Evolutionary conservation across 352 stramenopile species (phyloP).

Genomic region (Phytophthora vignae): DNA sequence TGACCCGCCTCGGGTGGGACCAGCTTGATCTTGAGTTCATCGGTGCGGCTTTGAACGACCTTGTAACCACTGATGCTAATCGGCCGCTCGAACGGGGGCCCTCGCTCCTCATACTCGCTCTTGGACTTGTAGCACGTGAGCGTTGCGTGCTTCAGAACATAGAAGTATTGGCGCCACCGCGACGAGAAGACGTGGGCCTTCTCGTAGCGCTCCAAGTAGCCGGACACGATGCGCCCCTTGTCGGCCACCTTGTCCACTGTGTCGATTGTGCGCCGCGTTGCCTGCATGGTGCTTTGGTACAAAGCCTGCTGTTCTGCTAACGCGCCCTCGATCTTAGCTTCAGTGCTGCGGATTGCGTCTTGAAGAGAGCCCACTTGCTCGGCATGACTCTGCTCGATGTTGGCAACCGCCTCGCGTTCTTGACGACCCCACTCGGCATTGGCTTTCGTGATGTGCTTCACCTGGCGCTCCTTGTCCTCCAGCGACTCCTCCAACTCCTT

Average conservation of each 20-base stretch:
- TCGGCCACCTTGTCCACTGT: slow-evolving; percentile 76
- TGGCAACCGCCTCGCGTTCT: slow-evolving; percentile 54
- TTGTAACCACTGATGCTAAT: slow-evolving; percentile 73
- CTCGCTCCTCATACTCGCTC: slow-evolving; percentile 72
- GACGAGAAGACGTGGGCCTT: slow-evolving; percentile 78
- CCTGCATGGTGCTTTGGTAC: slow-evolving; percentile 83
- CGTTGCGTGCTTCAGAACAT: slow-evolving; percentile 70
- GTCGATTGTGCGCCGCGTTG: slow-evolving; percentile 78
- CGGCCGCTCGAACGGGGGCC: slow-evolving; percentile 52
- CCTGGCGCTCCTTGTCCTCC: slow-evolving; percentile 54
- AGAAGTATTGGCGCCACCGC: slow-evolving; percentile 84
- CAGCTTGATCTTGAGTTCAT: slow-evolving; percentile 86
- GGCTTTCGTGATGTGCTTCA: slow-evolving; percentile 52
- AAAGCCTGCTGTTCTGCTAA: slow-evolving; percentile 67
- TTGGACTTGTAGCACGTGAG: slow-evolving; percentile 84
- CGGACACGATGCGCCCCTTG: slow-evolving; percentile 69
- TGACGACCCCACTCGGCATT: slow-evolving; percentile 61
- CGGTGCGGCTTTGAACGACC: slow-evolving; percentile 73
- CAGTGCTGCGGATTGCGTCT: slow-evolving; percentile 44
- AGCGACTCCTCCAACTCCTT: slow-evolving; percentile 59
- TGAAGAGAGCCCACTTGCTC: slow-evolving; percentile 51
- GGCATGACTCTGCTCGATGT: slow-evolving; percentile 55
- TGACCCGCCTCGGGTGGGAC: slow-evolving; percentile 68
- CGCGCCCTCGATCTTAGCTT: slow-evolving; percentile 56
- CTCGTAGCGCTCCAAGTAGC: slow-evolving; percentile 81